Conservation (phyloP, 805 yeast genomes). For the Candida ovalis region DNA sequence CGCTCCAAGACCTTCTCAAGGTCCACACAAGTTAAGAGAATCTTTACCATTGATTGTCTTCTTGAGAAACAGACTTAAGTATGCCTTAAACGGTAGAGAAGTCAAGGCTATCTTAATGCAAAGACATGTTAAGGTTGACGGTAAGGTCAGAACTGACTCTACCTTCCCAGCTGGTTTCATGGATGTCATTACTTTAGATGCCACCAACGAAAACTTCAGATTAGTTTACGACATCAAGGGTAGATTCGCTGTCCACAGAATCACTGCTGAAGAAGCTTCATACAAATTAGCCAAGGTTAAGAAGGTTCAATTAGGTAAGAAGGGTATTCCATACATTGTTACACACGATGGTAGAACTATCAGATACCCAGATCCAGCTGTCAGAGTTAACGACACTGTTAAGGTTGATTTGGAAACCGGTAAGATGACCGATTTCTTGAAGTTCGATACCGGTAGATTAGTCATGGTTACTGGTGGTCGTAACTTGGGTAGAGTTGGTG, state of each 20-base stretch:
- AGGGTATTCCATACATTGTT: slow-evolving; percentile 96
- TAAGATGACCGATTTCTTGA: slow-evolving; percentile 84
- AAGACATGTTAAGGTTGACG: slow-evolving; percentile 97
- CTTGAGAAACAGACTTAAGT: slow-evolving; percentile 98
- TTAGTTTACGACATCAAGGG: slow-evolving; percentile 98
- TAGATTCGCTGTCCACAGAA: slow-evolving; percentile 99
- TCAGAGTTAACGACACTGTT: slow-evolving; percentile 97
- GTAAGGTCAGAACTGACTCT: slow-evolving; percentile 98
- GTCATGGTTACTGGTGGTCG: slow-evolving; percentile 97
- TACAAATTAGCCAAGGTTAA: slow-evolving; percentile 98
- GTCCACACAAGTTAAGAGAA: slow-evolving; percentile 99
- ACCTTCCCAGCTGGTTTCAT: slow-evolving; percentile 99
- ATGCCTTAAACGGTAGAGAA: slow-evolving; percentile 98
- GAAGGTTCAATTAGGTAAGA: slow-evolving; percentile 97
- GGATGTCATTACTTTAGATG: slow-evolving; percentile 97
- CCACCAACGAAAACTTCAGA: slow-evolving; percentile 99
- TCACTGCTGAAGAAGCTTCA: slow-evolving; percentile 96
- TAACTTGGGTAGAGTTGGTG: slow-evolving; percentile 98
- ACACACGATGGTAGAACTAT: slow-evolving; percentile 99
- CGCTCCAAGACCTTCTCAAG: slow-evolving; percentile 99
- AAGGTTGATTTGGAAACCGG: slow-evolving; percentile 95
- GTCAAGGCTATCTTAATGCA: slow-evolving; percentile 97
- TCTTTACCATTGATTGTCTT: slow-evolving; percentile 95
- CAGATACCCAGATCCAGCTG: slow-evolving; percentile 98
- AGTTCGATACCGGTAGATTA: slow-evolving; percentile 88